Evolutionary conservation across 2,329 filamentous ascomycete genomes (phyloP), one percentile per base, ranked within the genome.

Genomic region (Cercospora beticola): DNA sequence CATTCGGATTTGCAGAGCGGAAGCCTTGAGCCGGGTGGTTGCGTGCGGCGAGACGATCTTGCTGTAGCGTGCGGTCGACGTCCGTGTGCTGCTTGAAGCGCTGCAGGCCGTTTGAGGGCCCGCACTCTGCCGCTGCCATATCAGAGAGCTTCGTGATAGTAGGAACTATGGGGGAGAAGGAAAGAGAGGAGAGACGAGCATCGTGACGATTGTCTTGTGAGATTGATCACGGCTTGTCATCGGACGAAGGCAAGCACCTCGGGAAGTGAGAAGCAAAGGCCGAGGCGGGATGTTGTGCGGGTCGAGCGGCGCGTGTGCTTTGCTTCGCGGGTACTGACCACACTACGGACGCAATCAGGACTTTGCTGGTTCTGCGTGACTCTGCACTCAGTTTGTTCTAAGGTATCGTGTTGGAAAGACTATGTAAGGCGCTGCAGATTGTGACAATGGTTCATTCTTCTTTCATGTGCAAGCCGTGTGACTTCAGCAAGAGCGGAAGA

Each of bases 21-120:
- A 92, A 92, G 43, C 85, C 85, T 87, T 92, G 74, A 5, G 69
- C 59, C 58, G 61, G 73, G 5, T 70, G 68, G 31, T 85, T 83
- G 68, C 86, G 84, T 9, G 84, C 81, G 40, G 84, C 79, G 58
- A 91, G 75, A 62, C 90, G 88, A 79, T 93, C 91, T 78, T 92
- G 91, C 76, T 93, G 90, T 60, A 91, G 83, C 9, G 89, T 89
- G 65, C 89, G 85, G 77, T 93, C 90, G 70, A 87, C 85, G 60
- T 89, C 85, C 10, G 87, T 82, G 78, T 93, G 90, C 74, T 90
- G 89, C 75, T 90, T 86, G 77, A 93, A 88, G 76, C 86, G 89
- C 79, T 92, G 91, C 63, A 92, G 86, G 71, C 90, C 86, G 79
- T 91, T 93, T 12, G 91, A 91, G 18, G 91, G 90, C 68, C 91